A percentile compares a stretch with the other conserved stretches of the same genome.
Evolutionary conservation across 2,329 filamentous ascomycete species (phyloP).

Genomic region (Ophiostoma quercus): DNA sequence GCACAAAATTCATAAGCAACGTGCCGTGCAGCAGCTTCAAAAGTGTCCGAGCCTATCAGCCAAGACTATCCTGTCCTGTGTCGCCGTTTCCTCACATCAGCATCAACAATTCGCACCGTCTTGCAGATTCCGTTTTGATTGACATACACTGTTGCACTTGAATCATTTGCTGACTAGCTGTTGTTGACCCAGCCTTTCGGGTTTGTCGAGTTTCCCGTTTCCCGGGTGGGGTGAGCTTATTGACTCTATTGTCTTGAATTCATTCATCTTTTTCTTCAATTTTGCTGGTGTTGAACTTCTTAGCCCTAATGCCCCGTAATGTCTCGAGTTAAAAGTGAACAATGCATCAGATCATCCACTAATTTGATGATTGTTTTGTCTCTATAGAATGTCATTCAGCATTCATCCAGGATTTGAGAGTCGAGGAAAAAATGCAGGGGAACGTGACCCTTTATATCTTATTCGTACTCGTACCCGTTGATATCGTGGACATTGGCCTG

Average conservation of each 20-base stretch:
- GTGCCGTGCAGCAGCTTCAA: neutral
- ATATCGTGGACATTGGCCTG: neutral
- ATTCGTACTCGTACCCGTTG: constrained; percentile 17
- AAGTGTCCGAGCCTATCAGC: neutral
- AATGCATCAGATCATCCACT: neutral
- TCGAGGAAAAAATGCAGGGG: neutral
- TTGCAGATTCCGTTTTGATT: neutral
- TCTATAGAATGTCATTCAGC: neutral
- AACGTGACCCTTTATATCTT: constrained; percentile 7
- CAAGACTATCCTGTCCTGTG: neutral
- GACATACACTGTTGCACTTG: neutral
- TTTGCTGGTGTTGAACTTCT: neutral
- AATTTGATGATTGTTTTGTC: neutral
- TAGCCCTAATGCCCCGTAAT: neutral
- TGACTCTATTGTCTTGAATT: neutral
- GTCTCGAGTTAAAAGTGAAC: neutral
- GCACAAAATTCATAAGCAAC: neutral
- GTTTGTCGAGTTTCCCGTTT: constrained; percentile 20
- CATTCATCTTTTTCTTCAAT: neutral
- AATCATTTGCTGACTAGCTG: neutral
- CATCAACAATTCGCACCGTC: neutral
- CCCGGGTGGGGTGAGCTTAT: constrained; percentile 9
- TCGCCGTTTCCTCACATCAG: neutral
- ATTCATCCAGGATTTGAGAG: neutral
- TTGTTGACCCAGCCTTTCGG: constrained; percentile 20